Base-by-base conservation (phyloP, 495 filamentous ascomycete species). In the Viridothelium virens region DNA sequence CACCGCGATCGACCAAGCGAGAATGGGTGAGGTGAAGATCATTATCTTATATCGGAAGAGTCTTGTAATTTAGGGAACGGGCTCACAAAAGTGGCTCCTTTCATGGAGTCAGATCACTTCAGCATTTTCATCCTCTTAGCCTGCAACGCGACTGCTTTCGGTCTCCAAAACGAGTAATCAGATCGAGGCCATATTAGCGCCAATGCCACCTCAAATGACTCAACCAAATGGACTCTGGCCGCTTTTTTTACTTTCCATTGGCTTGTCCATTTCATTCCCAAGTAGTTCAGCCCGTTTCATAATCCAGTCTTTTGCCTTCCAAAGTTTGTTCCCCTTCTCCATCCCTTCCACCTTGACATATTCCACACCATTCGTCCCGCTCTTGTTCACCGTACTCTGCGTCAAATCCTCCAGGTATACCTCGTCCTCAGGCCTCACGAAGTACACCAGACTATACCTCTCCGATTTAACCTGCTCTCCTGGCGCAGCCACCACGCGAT, bases 401-500 rank as follows among this genome's bases (percentile, higher is more conserved):
- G 53, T 59, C 53, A 59, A 6, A 36, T 59, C 53, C 25, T 59
- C 53, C 53, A 59, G n/a, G 31, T 59, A 59, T 5, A 59, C 31
- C 25, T 68, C 34, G 46, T 72, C 70, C 38, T 65, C 62, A 14
- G 77, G 70, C 18, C 77, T 65, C 37, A 74, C 66, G 6, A 80
- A 71, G 68, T 76, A 76, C 14, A 75, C 77, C 33, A 79, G 38
- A 63, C 74, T 77, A 38, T 72, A 69, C 11, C 75, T 61, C 9
- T 66, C 62, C 12, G 67, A 68, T 16, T 56, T 68, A 10, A 62
- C 73, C 70, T 79, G 78, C 62, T 75, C 73, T 18, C 76, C 75
- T 0, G 74, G 77, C n/a, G 78, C 67, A 1, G 68, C 66, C 3
- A 73, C 67, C 6, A 80, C 77, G 12, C 78, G 74, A 69, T 81